Conservation (phyloP, 768 basidiomycete species). For the Pulveroboletus frians region DNA sequence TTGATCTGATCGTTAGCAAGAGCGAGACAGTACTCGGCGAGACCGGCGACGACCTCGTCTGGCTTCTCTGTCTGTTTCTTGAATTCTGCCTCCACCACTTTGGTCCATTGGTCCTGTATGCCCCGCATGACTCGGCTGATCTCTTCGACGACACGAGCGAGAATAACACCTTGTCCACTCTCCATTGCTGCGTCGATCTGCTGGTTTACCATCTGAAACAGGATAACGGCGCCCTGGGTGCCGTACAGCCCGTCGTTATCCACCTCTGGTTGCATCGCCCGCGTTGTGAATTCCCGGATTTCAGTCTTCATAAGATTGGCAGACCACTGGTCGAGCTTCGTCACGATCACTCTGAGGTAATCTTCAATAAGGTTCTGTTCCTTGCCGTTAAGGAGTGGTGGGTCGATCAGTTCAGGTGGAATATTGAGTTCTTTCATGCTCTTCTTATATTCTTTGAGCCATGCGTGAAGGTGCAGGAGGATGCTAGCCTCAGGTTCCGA, state of each 20-base stretch:
- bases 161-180: slow-evolving; percentile 90
- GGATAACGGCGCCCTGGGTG: slow-evolving; percentile 86
- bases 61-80: slow-evolving; percentile 86
- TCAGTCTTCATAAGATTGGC: slow-evolving; percentile 91
- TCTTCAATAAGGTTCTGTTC: slow-evolving; percentile 92
- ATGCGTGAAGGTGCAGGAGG: slow-evolving; percentile 80
- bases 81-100: slow-evolving; percentile 75
- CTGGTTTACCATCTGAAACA: slow-evolving; percentile 98
- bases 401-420: slow-evolving; percentile 74
- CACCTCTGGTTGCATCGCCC: slow-evolving; percentile 82
- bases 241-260: slow-evolving; percentile 88
- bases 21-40: slow-evolving; percentile 95
- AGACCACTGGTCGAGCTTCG: slow-evolving; percentile 97
- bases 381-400: slow-evolving; percentile 90
- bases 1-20: slow-evolving; percentile 98
- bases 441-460: slow-evolving; percentile 93
- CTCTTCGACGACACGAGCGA: slow-evolving; percentile 87
- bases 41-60: slow-evolving; percentile 79
- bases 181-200: slow-evolving; percentile 93
- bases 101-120: slow-evolving; percentile 85
- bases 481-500: slow-evolving; percentile 84
- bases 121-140: slow-evolving; percentile 83
- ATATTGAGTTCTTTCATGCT: slow-evolving; percentile 93
- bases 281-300: slow-evolving; percentile 72
- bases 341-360: slow-evolving; percentile 88